phyloP scores from a whole-genome alignment of 2,329 filamentous ascomycete species.

The Gremmenia infestans region DNA sequence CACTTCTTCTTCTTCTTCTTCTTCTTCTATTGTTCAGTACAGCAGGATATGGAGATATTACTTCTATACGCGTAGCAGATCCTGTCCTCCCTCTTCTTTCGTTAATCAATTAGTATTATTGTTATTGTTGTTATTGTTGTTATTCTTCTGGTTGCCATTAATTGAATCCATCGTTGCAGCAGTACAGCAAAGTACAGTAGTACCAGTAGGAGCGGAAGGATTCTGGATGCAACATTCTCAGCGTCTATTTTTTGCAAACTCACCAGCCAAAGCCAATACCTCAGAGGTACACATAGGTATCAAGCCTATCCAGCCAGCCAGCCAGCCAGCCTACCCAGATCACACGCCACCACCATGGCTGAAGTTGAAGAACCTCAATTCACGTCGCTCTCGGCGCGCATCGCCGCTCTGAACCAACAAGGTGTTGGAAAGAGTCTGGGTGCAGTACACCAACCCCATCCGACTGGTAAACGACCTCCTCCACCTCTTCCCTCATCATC shows the following conservation, averaged over 20 bases:
- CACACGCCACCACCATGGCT: conserved; percentile 40
- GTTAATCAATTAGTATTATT: no score
- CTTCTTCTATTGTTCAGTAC: not conserved
- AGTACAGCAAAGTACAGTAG: no score
- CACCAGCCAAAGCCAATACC: not conserved
- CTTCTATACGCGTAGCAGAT: no score
- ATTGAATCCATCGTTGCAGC: no score
- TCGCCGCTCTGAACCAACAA: conserved; percentile 53
- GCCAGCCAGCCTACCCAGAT: not conserved
- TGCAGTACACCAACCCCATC: conserved; percentile 10
- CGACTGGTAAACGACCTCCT: conserved; percentile 51
- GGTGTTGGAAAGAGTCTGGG: conserved; percentile 18
- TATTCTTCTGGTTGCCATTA: no score
- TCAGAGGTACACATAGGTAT: not conserved
- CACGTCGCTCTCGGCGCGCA: conserved; percentile 55
- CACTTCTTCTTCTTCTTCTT: not conserved
- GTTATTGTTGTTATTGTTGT: no score
- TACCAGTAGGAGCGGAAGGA: no score
- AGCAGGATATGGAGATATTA: no score
- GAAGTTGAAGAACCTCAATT: conserved; percentile 59
- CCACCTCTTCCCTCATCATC: conserved; percentile 38
- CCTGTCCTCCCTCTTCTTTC: no score
- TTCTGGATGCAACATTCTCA: no score
- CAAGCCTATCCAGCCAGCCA: no score
- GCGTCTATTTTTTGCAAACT: no score